Evolutionary conservation across 2,329 filamentous ascomycete genomes (phyloP).

Genomic region (Cladobotryum mycophilum): DNA sequence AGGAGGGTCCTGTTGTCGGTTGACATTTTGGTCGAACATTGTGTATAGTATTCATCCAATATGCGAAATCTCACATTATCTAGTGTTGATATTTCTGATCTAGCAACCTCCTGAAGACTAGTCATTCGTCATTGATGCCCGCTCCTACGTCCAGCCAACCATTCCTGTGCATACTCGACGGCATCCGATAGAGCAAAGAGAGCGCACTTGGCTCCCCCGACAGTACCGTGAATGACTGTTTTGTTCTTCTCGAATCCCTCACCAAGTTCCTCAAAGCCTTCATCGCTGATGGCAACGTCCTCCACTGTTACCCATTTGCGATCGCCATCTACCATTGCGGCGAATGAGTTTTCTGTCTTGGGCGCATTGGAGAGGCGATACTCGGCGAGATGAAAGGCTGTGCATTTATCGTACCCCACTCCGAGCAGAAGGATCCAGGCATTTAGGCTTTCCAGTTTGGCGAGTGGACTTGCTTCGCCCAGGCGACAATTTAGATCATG

Average conservation of each 20-base stretch:
- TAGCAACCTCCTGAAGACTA: no score
- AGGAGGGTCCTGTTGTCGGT: no score
- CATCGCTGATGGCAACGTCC: background rate
- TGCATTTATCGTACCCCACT: constrained; percentile 12
- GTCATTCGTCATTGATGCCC: background rate
- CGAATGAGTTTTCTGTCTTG: constrained; percentile 10
- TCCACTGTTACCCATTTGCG: constrained; percentile 12
- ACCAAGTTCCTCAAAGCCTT: constrained; percentile 10
- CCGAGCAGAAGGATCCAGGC: constrained; percentile 12
- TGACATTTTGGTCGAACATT: no score
- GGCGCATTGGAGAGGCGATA: constrained; percentile 3
- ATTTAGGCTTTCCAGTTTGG: constrained; percentile 3
- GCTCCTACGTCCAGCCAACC: background rate
- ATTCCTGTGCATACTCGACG: background rate
- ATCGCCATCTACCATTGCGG: constrained; percentile 6
- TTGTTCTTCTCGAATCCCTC: constrained; percentile 1
- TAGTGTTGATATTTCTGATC: no score
- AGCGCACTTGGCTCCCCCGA: background rate
- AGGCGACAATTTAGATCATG: constrained; percentile 6
- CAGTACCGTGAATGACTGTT: background rate
- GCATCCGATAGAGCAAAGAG: background rate
- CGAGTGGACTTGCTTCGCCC: constrained; percentile 3
- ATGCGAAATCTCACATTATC: no score
- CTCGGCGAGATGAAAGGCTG: constrained; percentile 13
- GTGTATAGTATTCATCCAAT: no score